These are phyloP conservation scores for Sporothrix variecibatus DNA, from an alignment of 2,329 filamentous ascomycete genomes.

Conservation along the genomic window DNA sequence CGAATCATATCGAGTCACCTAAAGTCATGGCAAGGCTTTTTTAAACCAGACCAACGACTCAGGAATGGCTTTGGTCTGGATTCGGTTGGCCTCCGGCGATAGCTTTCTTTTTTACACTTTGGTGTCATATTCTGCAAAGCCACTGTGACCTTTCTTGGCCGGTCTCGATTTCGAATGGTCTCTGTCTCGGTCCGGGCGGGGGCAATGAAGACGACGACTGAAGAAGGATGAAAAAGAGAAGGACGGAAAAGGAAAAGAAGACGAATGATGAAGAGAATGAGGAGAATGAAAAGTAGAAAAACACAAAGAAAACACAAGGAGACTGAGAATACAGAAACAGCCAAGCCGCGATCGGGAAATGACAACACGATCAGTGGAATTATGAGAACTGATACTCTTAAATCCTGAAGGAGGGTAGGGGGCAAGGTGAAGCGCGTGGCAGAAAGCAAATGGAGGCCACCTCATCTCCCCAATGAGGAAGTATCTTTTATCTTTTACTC, in stretches of 20 bases:
- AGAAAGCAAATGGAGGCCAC: background rate
- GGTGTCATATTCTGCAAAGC: background rate
- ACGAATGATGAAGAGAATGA: background rate
- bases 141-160: background rate
- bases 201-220: background rate
- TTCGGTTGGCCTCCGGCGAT: background rate
- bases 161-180: background rate
- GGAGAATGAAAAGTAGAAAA: background rate
- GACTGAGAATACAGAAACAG: background rate
- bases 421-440: background rate
- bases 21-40: background rate
- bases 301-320: background rate
- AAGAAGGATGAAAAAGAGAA: background rate
- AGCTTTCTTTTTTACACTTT: background rate
- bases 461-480: background rate
- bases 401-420: background rate
- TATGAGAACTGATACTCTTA: constrained; percentile 16
- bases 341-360: constrained; percentile 12
- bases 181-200: background rate
- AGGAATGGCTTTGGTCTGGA: background rate
- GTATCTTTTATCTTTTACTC: background rate
- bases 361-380: background rate
- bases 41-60: background rate
- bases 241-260: background rate
- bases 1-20: background rate